phyloP scores from a whole-genome alignment of 345 rosid species.

The Conringia planisiliqua region DNA sequence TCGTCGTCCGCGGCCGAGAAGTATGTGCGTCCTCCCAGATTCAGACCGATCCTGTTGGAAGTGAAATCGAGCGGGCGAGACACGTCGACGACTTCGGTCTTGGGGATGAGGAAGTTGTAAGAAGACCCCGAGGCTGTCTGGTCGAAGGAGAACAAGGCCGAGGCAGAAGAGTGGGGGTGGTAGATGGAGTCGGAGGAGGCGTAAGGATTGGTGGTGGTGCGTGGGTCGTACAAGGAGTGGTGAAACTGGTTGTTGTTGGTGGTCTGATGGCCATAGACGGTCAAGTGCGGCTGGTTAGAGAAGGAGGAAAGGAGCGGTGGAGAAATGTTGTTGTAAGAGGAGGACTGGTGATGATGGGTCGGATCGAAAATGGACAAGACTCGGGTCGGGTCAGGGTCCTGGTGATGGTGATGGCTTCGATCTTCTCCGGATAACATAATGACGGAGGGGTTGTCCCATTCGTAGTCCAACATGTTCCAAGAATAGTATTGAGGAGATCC shows the following conservation, averaged over 20 bases:
- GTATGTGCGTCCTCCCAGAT: slow-evolving; percentile 89
- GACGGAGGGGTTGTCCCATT: slow-evolving; percentile 69
- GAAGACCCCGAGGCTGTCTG: background rate
- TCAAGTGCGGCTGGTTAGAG: slow-evolving; percentile 20
- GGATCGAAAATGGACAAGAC: slow-evolving; percentile 40
- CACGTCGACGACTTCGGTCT: slow-evolving; percentile 60
- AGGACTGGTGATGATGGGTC: slow-evolving; percentile 11
- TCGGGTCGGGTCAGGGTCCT: slow-evolving; percentile 50
- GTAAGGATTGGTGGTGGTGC: slow-evolving; percentile 31
- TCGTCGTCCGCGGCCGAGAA: slow-evolving; percentile 90
- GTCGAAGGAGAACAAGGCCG: slow-evolving; percentile 46
- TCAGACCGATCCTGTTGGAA: slow-evolving; percentile 67
- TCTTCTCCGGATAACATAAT: slow-evolving; percentile 40
- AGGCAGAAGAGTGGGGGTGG: slow-evolving; percentile 31
- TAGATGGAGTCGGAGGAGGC: slow-evolving; percentile 33
- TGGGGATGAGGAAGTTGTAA: slow-evolving; percentile 52
- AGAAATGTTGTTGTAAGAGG: slow-evolving; percentile 25
- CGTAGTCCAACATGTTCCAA: slow-evolving; percentile 73
- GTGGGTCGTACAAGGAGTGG: slow-evolving; percentile 50
- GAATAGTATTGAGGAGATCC: slow-evolving; percentile 21
- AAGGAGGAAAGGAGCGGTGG: slow-evolving; percentile 30
- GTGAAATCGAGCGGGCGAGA: slow-evolving; percentile 48
- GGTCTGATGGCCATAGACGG: slow-evolving; percentile 27
- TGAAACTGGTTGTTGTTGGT: slow-evolving; percentile 37
- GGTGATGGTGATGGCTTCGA: slow-evolving; percentile 39